Conservation (phyloP, 139 green algal genomes). For the Coelastrella sp. region DNA sequence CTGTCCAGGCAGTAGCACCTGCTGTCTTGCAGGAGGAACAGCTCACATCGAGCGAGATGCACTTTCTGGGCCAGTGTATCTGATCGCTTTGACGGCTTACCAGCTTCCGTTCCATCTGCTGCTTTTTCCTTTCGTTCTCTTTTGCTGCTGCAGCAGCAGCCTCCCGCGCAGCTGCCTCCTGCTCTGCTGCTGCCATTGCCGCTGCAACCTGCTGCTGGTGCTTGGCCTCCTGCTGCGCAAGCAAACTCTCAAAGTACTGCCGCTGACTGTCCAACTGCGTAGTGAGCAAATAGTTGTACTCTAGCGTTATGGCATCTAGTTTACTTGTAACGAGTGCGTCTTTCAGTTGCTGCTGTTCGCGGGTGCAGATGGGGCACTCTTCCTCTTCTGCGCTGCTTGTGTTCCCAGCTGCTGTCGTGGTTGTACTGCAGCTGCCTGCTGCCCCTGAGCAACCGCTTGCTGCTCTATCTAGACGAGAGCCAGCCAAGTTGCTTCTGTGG, state of each 20-base stretch:
- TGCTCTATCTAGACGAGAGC: not conserved
- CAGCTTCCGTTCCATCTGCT: slow-evolving; percentile 72
- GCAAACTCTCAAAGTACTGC: slow-evolving; percentile 84
- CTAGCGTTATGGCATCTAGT: slow-evolving; percentile 79
- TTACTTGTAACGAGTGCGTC: slow-evolving; percentile 74
- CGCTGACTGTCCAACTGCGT: slow-evolving; percentile 93
- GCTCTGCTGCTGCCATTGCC: slow-evolving; percentile 48
- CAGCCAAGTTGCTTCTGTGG: not conserved
- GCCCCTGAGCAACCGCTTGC: slow-evolving; percentile 1
- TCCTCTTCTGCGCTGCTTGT: slow-evolving; percentile 3
- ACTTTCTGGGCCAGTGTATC: not conserved
- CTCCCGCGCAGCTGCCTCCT: slow-evolving; percentile 4
- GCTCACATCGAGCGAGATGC: no score
- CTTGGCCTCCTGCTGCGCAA: slow-evolving; percentile 51
- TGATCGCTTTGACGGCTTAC: slow-evolving; percentile 29
- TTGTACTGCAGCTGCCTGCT: slow-evolving; percentile 2
- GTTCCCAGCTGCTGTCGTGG: slow-evolving; percentile 11
- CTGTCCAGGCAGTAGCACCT: not conserved
- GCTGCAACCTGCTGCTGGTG: slow-evolving; percentile 44
- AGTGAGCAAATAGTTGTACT: slow-evolving; percentile 96
- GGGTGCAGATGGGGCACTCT: slow-evolving; percentile 46
- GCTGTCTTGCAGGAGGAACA: not conserved
- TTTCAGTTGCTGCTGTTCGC: slow-evolving; percentile 13
- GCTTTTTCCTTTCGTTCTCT: slow-evolving; percentile 56
- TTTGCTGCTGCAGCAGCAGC: slow-evolving; percentile 7